A percentile compares a stretch with the other conserved stretches of the same genome.
These are phyloP conservation scores for Pseudonitzschia multiseries DNA, from an alignment of 108 stramenopile species.

Conservation along the genomic window DNA sequence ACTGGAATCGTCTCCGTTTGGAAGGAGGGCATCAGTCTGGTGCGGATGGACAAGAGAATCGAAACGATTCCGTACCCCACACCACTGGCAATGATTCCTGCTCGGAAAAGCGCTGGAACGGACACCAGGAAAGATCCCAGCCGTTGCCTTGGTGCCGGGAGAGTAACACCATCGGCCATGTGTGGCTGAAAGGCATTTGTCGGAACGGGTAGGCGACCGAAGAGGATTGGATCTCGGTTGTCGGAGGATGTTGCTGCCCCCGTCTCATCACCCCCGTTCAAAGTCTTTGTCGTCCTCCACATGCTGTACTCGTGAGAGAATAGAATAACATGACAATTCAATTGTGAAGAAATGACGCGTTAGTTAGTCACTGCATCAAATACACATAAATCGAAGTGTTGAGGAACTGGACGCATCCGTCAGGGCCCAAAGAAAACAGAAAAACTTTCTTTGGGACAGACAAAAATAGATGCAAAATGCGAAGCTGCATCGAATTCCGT, in stretches of 20 bases:
- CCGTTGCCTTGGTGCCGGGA: conserved; percentile 46
- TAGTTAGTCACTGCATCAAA: background rate
- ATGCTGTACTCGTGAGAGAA: conserved; percentile 33
- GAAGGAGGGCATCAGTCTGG: conserved; percentile 45
- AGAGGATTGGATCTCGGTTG: conserved; percentile 24
- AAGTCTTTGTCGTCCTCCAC: conserved; percentile 70
- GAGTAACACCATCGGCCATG: conserved; percentile 59
- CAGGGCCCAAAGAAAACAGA: conserved; percentile 29
- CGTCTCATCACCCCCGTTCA: background rate
- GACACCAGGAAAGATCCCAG: conserved; percentile 57
- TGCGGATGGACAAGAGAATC: conserved; percentile 44
- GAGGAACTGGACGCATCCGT: conserved; percentile 26
- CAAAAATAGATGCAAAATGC: conserved; percentile 28
- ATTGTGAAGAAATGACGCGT: background rate
- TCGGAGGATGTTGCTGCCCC: conserved; percentile 16
- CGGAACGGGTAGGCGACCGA: conserved; percentile 50
- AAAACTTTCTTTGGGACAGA: conserved; percentile 30
- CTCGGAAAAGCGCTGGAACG: conserved; percentile 63
- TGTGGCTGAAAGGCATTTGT: conserved; percentile 76
- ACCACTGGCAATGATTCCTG: conserved; percentile 64
- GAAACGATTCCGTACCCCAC: conserved; percentile 72
- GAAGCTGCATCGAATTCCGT: conserved; percentile 34
- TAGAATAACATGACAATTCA: background rate
- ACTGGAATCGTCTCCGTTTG: conserved; percentile 55
- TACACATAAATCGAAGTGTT: background rate